Evolutionary conservation across 305 asterid genomes (phyloP), one percentile per base, ranked within the genome.

Genomic region (Vinca major): DNA sequence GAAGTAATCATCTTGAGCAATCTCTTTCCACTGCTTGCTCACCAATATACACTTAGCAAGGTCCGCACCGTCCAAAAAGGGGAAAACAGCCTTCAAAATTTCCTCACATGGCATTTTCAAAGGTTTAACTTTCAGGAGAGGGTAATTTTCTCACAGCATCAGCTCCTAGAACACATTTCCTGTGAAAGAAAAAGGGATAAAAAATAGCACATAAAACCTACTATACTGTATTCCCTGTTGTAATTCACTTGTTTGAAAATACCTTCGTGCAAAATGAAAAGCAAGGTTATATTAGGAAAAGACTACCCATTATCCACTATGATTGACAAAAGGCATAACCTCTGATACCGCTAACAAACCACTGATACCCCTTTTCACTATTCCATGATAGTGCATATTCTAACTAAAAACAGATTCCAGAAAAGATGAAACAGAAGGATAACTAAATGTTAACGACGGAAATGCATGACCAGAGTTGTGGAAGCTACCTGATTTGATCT

Each of bases 31-130:
- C 73, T 80, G 90, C 84, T 85, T 93, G 73, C 83, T 82, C 47
- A 93, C 97, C 33, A 71, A 47, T 92, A 86, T 87, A 67, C 97
- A 90, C 52, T 82, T 68, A 4, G 82, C 96, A 39, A 93, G 95
- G 77, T 93, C 99, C 62, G 50, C 74, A 36, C 95, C 89, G 63
- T 93, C 96, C 21, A 93, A 82, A 58, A 87, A 77, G 21, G 99
- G 96, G 80, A 93, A 93, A 40, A 93, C 95, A 14, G 78, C 91
- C 89, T 93, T 93, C 81, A 90, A 40, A 67, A 90, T 83, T 74
- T 90, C 97, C 50, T 87, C 89, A 7, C 61, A 54, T 14, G 78
- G 51, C 95, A 93, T 90, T 75, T 79, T 77, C 26, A 57, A 37
- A 72, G 63, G 51, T 21, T 56, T 17, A 61, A 56, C 45, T 60